These are phyloP conservation scores for Kwoniella shivajii DNA, from an alignment of 1,284 basidiomycete genomes.

Conservation along the genomic window DNA sequence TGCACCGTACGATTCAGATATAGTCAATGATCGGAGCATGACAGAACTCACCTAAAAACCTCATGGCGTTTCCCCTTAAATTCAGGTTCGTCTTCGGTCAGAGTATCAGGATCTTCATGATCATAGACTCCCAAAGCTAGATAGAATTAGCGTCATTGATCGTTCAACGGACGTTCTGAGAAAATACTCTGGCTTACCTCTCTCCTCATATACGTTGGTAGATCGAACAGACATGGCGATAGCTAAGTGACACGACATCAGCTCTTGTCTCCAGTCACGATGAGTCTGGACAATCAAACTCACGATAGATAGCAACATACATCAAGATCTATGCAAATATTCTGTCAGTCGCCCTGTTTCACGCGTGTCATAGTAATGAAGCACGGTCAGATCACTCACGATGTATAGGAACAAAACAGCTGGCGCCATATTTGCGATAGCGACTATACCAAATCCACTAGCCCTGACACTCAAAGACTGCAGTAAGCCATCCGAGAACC, in stretches of 20 bases:
- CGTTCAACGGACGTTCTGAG: not conserved
- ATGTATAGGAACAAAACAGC: conserved; percentile 40
- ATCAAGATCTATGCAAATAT: conserved; percentile 41
- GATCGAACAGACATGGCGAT: conserved; percentile 44
- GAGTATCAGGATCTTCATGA: conserved; percentile 14
- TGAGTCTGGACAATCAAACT: conserved; percentile 12
- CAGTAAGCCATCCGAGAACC: conserved; percentile 36
- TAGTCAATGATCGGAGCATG: not conserved
- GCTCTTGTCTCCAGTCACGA: not conserved
- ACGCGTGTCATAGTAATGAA: too few species aligned
- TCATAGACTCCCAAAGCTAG: conserved; percentile 37
- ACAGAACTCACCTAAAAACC: conserved; percentile 28
- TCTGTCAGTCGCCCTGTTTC: too few species aligned
- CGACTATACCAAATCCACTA: conserved; percentile 37
- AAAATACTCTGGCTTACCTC: conserved; percentile 18
- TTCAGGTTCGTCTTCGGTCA: conserved; percentile 27
- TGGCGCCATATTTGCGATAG: conserved; percentile 32
- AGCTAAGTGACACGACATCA: conserved; percentile 13
- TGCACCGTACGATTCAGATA: not conserved
- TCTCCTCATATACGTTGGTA: conserved; percentile 48
- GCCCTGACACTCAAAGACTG: conserved; percentile 40
- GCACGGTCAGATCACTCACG: conserved; percentile 21
- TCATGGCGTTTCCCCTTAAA: conserved; percentile 27
- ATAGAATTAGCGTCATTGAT: not conserved
- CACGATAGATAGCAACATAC: conserved; percentile 47